Conservation (phyloP, 257 asterid species). For the Solanum bulbocastanum region DNA sequence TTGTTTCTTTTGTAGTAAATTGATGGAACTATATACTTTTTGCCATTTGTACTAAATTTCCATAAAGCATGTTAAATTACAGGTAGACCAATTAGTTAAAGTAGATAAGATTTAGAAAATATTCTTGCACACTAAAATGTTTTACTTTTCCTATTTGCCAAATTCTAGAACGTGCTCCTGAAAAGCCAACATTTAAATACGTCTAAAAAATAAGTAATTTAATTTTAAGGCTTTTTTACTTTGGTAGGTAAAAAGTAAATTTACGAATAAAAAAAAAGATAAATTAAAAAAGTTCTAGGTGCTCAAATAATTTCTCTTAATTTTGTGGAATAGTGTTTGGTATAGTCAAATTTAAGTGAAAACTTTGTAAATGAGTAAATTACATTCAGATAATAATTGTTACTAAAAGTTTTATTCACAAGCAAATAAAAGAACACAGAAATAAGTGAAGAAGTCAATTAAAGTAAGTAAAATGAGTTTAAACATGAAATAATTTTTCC, state of each 20-base stretch:
- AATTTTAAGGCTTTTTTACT: neutral
- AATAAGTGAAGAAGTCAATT: no score
- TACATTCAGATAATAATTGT: no score
- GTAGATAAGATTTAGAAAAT: neutral
- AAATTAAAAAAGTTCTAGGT: no score
- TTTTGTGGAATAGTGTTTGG: no score
- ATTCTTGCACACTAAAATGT: neutral
- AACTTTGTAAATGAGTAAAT: no score
- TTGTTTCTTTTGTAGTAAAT: no score
- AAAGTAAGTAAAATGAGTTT: no score
- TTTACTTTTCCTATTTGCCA: neutral
- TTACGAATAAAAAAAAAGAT: neutral
- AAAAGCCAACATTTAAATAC: neutral
- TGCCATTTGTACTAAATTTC: neutral
- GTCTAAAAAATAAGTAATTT: neutral
- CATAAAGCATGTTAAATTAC: neutral
- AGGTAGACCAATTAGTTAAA: neutral
- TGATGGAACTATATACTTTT: neutral
- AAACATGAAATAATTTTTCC: no score
- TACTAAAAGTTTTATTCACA: no score
- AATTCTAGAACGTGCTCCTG: neutral
- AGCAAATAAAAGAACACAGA: no score
- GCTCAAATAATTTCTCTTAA: no score
- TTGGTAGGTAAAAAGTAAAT: neutral
- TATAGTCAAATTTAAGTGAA: no score